Conservation (phyloP, 306 rosid species). For the Inga laurina region DNA sequence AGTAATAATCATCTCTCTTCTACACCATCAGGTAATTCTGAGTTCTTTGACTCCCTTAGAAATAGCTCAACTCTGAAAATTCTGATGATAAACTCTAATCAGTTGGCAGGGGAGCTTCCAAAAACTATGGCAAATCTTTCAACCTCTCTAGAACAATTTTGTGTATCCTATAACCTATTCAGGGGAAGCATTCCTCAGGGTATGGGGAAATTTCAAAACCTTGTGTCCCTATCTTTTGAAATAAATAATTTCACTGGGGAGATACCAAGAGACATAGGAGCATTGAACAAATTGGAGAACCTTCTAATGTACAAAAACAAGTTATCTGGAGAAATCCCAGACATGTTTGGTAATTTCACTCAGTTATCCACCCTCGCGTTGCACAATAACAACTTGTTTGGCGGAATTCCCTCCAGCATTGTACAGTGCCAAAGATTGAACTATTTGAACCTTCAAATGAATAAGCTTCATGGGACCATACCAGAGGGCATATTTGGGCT, state of each 20-base stretch:
- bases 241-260: conserved; percentile 33
- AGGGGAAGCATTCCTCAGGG: conserved; percentile 42
- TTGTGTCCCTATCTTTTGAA: conserved; percentile 36
- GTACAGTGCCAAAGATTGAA: conserved; percentile 26
- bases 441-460: neutral
- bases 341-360: conserved; percentile 47
- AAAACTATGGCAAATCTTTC: conserved; percentile 37
- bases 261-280: conserved; percentile 39
- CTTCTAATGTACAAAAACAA: conserved; percentile 6
- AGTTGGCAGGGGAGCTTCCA: conserved; percentile 44
- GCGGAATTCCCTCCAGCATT: conserved; percentile 35
- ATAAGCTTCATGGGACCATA: conserved; percentile 42
- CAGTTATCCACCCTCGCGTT: neutral
- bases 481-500: conserved; percentile 41
- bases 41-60: conserved; percentile 39
- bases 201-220: conserved; percentile 30
- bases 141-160: conserved; percentile 28
- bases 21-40: conserved; percentile 25
- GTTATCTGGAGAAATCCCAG: conserved; percentile 49
- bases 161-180: conserved; percentile 34
- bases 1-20: conserved; percentile 33
- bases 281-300: conserved; percentile 7
- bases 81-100: conserved; percentile 29
- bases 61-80: conserved; percentile 23
- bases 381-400: conserved; percentile 32